A percentile compares a stretch with the other conserved stretches of the same genome.
These are phyloP conservation scores for Oldenlandia corymbosa DNA, from an alignment of 257 asterid species.

Conservation along the genomic window DNA sequence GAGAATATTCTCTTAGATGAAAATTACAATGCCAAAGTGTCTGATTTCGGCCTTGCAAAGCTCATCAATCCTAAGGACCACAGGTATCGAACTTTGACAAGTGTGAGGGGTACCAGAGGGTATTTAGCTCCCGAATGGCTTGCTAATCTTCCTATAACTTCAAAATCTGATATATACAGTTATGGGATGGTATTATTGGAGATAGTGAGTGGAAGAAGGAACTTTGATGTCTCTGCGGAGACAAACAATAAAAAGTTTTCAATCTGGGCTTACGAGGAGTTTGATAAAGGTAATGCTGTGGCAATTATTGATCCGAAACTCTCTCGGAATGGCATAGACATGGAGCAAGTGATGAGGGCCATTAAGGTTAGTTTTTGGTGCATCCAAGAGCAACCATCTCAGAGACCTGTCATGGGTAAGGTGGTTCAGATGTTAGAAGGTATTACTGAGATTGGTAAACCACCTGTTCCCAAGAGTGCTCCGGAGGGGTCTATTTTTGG, in stretches of 20 bases:
- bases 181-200: conserved; percentile 82
- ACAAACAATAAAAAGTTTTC: conserved; percentile 54
- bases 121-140: conserved; percentile 90
- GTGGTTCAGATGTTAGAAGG: conserved; percentile 94
- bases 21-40: conserved; percentile 62
- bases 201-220: conserved; percentile 80
- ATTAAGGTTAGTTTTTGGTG: conserved; percentile 82
- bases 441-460: conserved; percentile 47
- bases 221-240: conserved; percentile 63
- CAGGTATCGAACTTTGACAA: conserved; percentile 61
- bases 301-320: conserved; percentile 50
- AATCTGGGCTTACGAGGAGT: conserved; percentile 80
- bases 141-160: conserved; percentile 78
- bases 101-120: conserved; percentile 83
- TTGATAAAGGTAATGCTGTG: conserved; percentile 54
- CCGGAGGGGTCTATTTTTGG: conserved; percentile 51
- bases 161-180: conserved; percentile 70
- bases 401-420: conserved; percentile 83
- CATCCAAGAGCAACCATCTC: conserved; percentile 88
- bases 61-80: conserved; percentile 71
- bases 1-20: conserved; percentile 85
- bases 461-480: conserved; percentile 58
- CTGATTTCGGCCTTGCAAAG: conserved; percentile 84
- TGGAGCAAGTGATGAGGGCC: conserved; percentile 59
- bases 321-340: conserved; percentile 36